Conservation (phyloP, 2,329 filamentous ascomycete species). For the Colletotrichum liaoningense region DNA sequence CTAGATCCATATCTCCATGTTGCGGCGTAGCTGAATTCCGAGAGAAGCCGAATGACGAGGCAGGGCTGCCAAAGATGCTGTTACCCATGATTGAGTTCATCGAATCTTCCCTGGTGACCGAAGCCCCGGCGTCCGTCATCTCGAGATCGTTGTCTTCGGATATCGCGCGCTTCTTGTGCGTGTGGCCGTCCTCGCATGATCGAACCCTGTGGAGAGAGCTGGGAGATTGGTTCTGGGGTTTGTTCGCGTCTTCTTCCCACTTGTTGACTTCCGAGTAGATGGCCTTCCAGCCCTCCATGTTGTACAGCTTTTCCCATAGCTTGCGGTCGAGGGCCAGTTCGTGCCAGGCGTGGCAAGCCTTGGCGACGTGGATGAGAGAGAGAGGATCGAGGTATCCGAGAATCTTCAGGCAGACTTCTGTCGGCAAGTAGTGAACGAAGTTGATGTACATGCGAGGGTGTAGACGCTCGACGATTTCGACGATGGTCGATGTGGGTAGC, state of each 20-base stretch:
- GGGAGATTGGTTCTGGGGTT: slow-evolving; percentile 51
- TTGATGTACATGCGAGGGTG: slow-evolving; percentile 92
- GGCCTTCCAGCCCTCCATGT: slow-evolving; percentile 86
- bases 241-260: slow-evolving; percentile 72
- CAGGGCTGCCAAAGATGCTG: slow-evolving; percentile 45
- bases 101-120: slow-evolving; percentile 41
- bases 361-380: slow-evolving; percentile 83
- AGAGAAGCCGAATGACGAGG: slow-evolving; percentile 18
- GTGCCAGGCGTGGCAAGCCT: slow-evolving; percentile 86
- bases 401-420: slow-evolving; percentile 91
- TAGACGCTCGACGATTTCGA: slow-evolving; percentile 82
- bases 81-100: slow-evolving; percentile 18
- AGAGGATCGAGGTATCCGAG: slow-evolving; percentile 86
- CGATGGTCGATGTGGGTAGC: slow-evolving; percentile 83
- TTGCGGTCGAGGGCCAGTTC: slow-evolving; percentile 83
- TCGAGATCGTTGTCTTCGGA: slow-evolving; percentile 62
- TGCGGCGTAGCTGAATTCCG: slow-evolving; percentile 21
- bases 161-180: slow-evolving; percentile 66
- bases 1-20: slow-evolving; percentile 46
- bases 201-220: slow-evolving; percentile 54
- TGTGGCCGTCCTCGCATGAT: slow-evolving; percentile 61
- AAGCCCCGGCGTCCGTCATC: slow-evolving; percentile 49
- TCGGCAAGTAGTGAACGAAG: slow-evolving; percentile 85
- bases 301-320: slow-evolving; percentile 87
- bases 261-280: slow-evolving; percentile 72